Evolutionary conservation across 805 yeast species (phyloP), one percentile per base, ranked within the genome.

Genomic region (Saccharomycopsis sp.): DNA sequence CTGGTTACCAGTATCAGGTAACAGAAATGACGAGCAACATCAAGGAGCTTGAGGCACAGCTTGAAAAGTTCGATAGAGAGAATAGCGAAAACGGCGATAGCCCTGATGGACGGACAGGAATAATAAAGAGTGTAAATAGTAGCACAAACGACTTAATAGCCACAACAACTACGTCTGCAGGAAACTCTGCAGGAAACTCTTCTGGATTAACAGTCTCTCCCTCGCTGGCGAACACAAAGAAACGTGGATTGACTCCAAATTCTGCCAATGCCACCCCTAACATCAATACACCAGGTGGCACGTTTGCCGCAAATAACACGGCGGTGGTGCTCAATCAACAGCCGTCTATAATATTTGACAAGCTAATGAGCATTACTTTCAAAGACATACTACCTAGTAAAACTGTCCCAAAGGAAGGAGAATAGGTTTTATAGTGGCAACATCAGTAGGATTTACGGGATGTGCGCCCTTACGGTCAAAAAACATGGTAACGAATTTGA

Each of bases 1-100:
- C 24, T 4, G 62, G 62, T 9, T 55, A 57, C 23, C 55, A 54
- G 53, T 60, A 57, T 34, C 20, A 47, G 14, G 29, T 52, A 2
- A 24, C 48, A 8, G 52, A 53, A 15, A 46, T 53, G 7, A 46
- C 12, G 15, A 23, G 46, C 21, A 53, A 20, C 8, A 53, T 53
- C 21, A 34, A 24, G 8, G 52, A 46, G 16, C 34, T 53, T 9
- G 56, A 53, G 29, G 29, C 53, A 2, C 24, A 53, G 34, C 34
- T 46, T 12, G 56, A 46, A 24, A 34, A 23, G 16, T 7, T n/a
- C 12, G 55, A 52, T 5, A 16, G 18, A 16, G 40, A 23, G 3
- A 52, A 16, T 9, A 52, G n/a, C 14, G 20, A 52, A 23, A 18
- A 44, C 21, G 48, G 21, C 48, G 16, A 12, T 44, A 44, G 16